These are phyloP conservation scores for Fusarium sp. DNA, from an alignment of 2,329 filamentous ascomycete species.

Conservation along the genomic window DNA sequence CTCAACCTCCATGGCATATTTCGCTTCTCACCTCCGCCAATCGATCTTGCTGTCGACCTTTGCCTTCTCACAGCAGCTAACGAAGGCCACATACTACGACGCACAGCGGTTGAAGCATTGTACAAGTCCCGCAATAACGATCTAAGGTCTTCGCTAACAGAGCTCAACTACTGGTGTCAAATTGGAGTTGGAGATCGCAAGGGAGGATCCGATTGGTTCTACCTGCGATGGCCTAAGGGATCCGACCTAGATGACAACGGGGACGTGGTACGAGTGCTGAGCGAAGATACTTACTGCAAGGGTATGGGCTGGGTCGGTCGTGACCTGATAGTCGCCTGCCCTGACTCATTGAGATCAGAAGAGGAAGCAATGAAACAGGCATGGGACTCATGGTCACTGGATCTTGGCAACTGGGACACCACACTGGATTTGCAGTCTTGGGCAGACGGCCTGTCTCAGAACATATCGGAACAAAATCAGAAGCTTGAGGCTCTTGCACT, in stretches of 20 bases:
- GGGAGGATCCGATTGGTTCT: conserved; percentile 91
- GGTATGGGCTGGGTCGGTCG: conserved; percentile 84
- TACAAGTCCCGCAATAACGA: conserved; percentile 79
- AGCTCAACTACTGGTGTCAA: conserved; percentile 97
- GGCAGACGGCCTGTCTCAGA: conserved; percentile 48
- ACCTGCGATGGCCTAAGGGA: conserved; percentile 79
- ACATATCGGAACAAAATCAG: conserved; percentile 30
- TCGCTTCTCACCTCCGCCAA: conserved; percentile 76
- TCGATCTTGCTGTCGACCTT: conserved; percentile 80
- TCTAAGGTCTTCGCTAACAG: conserved; percentile 82
- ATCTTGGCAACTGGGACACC: conserved; percentile 69
- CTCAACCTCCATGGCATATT: conserved; percentile 89
- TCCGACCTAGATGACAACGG: conserved; percentile 76
- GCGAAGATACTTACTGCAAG: conserved; percentile 79
- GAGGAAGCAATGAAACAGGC: conserved; percentile 74
- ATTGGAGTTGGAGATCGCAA: conserved; percentile 92
- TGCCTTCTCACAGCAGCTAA: conserved; percentile 85
- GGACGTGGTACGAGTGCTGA: conserved; percentile 80
- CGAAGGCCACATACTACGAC: conserved; percentile 84
- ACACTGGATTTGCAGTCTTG: conserved; percentile 56
- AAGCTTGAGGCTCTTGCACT: conserved; percentile 58
- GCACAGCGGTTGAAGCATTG: conserved; percentile 75
- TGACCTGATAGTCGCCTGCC: conserved; percentile 62
- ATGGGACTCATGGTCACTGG: conserved; percentile 76
- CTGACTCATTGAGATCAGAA: conserved; percentile 60